Evolutionary conservation across 1,284 basidiomycete species (phyloP), one percentile per base, ranked within the genome.

Genomic region (Heterobasidion irregulare): DNA sequence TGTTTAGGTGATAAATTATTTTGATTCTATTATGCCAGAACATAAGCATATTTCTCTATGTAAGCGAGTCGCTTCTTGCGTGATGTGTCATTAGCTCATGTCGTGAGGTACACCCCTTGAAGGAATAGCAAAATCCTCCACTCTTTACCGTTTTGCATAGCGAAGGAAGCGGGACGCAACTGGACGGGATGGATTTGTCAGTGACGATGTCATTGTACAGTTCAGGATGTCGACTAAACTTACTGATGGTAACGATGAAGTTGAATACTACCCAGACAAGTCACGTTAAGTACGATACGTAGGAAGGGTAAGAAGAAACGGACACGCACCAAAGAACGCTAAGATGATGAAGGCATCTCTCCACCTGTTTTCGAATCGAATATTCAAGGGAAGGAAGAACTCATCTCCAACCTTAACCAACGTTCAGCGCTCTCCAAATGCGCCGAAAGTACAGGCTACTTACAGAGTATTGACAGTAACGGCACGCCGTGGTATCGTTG

Each of bases 91-190:
- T 26, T 26, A 26, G 26, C 26, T 26, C 26, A 26, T 26, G 26
- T 26, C 26, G 26, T 26, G 26, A 26, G 26, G 26, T 26, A 26
- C 26, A 26, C 26, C 26, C 4, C 26, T 26, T 26, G 26, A 26
- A 26, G 26, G 26, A 26, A 26, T 26, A 26, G 26, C 3, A 26
- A 26, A 26, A 26, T 41, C n/a, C 38, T 41, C 19, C 33, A 26
- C 0, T 36, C 8, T 59, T 56, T 67, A 85, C 56, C 83, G 82
- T 64, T 79, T 86, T 8, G 84, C 79, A 60, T 82, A 90, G 49
- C 85, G 79, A 52, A 94, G 74, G 74, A 83, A 87, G 18, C 85
- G 78, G 34, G 90, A 91, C 2, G 89, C 89, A 52, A 87, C 77
- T 75, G 46, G 10, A 59, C 13, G 12, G 12, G 12, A 53, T 33